Evolutionary conservation across 441 rosid genomes (phyloP).

Genomic region (Pelargonium citronellum): DNA sequence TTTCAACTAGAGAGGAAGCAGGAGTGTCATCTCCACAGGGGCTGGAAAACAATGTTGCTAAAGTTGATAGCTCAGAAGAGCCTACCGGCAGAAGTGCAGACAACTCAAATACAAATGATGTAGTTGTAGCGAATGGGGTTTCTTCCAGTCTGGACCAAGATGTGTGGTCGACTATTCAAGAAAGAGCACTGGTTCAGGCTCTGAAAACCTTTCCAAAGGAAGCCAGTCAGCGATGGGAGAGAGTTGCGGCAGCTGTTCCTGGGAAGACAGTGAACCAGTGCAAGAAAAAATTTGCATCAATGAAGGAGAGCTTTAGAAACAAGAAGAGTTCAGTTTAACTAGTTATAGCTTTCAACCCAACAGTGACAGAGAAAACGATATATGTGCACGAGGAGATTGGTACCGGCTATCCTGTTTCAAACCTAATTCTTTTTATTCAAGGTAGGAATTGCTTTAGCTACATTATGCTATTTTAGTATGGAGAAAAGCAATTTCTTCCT

Average conservation of each 20-base stretch:
- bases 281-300: constrained; percentile 77
- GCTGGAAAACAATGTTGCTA: constrained; percentile 17
- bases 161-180: constrained; percentile 86
- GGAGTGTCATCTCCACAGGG: constrained; percentile 31
- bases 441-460: neutral
- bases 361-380: neutral
- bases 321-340: constrained; percentile 51
- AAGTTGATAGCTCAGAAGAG: constrained; percentile 33
- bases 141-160: constrained; percentile 58
- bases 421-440: neutral
- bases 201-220: constrained; percentile 96
- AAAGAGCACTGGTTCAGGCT: constrained; percentile 88
- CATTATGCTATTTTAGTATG: neutral
- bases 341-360: neutral
- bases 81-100: constrained; percentile 29
- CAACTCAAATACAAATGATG: constrained; percentile 34
- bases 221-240: constrained; percentile 85
- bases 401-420: constrained; percentile 3
- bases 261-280: constrained; percentile 88
- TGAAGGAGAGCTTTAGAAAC: constrained; percentile 79
- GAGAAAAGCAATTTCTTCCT: neutral
- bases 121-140: constrained; percentile 28
- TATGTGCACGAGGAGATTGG: constrained; percentile 1
- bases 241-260: constrained; percentile 91
- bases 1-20: constrained; percentile 73